Conservation (phyloP, 768 basidiomycete genomes). For the Boletus rubescentipes region DNA sequence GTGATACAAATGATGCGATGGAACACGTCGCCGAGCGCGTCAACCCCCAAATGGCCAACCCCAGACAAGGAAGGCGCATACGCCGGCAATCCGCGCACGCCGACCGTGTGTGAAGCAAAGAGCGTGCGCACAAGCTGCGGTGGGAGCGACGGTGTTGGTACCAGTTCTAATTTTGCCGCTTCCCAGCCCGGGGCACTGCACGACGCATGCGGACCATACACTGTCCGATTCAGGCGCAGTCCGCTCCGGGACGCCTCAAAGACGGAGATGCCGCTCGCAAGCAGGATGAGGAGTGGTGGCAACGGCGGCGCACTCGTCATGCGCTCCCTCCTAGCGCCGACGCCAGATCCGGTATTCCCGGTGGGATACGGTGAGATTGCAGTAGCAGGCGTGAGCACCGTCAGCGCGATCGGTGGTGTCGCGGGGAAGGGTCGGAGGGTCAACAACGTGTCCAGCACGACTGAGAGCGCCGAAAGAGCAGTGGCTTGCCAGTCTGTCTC, state of each 20-base stretch:
- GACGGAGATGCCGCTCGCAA: conserved; percentile 15
- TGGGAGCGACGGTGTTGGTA: conserved; percentile 34
- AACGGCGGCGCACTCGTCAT: conserved; percentile 33
- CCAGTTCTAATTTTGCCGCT: neutral
- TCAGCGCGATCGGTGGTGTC: conserved; percentile 22
- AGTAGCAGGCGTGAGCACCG: conserved; percentile 9
- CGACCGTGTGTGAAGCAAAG: conserved; percentile 17
- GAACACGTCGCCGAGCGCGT: conserved; percentile 37
- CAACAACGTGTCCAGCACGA: conserved; percentile 35
- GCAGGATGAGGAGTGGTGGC: conserved; percentile 30
- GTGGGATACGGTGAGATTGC: conserved; percentile 8
- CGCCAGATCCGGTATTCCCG: conserved; percentile 3
- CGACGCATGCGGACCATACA: conserved; percentile 21
- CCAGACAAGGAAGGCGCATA: conserved; percentile 14
- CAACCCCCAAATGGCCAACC: conserved; percentile 24
- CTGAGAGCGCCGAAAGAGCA: conserved; percentile 23
- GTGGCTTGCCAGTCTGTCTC: neutral
- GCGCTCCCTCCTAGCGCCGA: conserved; percentile 14
- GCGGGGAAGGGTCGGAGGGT: conserved; percentile 34
- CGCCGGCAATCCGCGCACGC: conserved; percentile 18
- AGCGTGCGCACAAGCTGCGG: conserved; percentile 31
- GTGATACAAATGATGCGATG: conserved; percentile 44
- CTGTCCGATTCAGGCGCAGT: conserved; percentile 20
- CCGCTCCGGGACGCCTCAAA: conserved; percentile 23
- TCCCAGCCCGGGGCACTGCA: neutral